phyloP scores from a whole-genome alignment of 768 basidiomycete genomes.

The Boletellus emodensis region DNA sequence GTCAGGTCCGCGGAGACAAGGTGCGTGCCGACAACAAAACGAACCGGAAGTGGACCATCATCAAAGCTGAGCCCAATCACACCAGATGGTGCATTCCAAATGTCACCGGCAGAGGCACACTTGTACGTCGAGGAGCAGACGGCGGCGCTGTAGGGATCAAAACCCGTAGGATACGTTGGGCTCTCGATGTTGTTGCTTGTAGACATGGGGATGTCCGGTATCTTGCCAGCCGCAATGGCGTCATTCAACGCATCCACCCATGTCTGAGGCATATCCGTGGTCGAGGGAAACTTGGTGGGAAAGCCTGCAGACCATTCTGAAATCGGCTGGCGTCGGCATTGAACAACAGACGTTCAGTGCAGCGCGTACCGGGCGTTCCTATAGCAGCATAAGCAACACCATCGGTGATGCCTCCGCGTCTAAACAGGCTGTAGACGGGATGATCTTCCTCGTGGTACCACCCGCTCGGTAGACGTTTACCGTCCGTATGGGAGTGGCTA shows the following conservation, averaged over 20 bases:
- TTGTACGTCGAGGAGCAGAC: slow-evolving; percentile 79
- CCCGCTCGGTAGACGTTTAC: slow-evolving; percentile 23
- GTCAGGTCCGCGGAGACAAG: slow-evolving; percentile 3
- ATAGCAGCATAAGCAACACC: slow-evolving; percentile 49
- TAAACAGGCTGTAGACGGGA: slow-evolving; percentile 59
- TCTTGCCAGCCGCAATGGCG: slow-evolving; percentile 64
- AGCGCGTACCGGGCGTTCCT: slow-evolving; percentile 52
- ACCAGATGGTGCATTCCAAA: slow-evolving; percentile 76
- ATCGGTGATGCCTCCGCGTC: slow-evolving; percentile 43
- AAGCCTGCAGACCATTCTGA: slow-evolving; percentile 63
- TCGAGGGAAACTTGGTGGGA: slow-evolving; percentile 51
- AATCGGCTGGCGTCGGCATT: background rate
- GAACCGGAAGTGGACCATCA: slow-evolving; percentile 65
- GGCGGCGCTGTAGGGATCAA: slow-evolving; percentile 40
- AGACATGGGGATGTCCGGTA: slow-evolving; percentile 64
- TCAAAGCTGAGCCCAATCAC: slow-evolving; percentile 68
- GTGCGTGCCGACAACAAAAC: slow-evolving; percentile 8
- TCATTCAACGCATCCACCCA: slow-evolving; percentile 72
- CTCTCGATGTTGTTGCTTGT: slow-evolving; percentile 30
- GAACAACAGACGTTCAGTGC: background rate
- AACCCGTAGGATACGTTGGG: slow-evolving; percentile 37
- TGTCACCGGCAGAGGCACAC: slow-evolving; percentile 56
- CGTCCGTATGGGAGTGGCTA: slow-evolving; percentile 17
- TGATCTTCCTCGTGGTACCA: slow-evolving; percentile 68
- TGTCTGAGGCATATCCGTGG: slow-evolving; percentile 48